These are phyloP conservation scores for Nematocida sp. DNA, from an alignment of 371 early-diverging fungal species.

Conservation along the genomic window DNA sequence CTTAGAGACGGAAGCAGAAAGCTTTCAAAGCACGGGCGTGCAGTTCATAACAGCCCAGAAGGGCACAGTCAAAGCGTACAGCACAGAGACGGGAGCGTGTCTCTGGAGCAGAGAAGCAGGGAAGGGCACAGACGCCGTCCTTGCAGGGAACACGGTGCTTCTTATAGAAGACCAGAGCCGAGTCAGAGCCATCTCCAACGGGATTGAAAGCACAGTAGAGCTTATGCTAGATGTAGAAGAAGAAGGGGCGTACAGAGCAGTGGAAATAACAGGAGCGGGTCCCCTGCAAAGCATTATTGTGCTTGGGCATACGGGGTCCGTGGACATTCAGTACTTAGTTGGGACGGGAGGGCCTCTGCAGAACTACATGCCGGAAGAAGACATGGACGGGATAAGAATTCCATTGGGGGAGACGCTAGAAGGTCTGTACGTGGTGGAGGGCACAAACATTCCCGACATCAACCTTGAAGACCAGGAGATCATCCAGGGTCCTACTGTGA, in stretches of 20 bases:
- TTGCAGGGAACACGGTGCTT: no score
- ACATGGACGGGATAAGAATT: slow-evolving; percentile 12
- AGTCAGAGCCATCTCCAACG: background rate
- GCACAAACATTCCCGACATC: background rate
- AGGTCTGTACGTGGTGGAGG: background rate
- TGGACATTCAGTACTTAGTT: slow-evolving; percentile 14
- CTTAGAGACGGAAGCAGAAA: no score
- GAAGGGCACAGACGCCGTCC: background rate
- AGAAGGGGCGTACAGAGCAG: background rate
- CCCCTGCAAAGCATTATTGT: background rate
- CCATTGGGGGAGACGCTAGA: background rate
- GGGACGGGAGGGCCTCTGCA: background rate
- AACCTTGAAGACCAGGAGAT: slow-evolving; percentile 36
- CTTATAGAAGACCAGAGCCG: background rate
- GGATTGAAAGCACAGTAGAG: background rate
- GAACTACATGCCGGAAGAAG: slow-evolving; percentile 14
- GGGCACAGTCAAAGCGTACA: no score
- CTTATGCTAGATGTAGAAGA: background rate
- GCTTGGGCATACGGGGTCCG: slow-evolving; percentile 9
- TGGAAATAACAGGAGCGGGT: background rate
- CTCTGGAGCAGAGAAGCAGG: no score
- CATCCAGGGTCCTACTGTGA: slow-evolving; percentile 28
- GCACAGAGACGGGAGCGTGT: no score
- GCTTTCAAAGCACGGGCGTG: no score
- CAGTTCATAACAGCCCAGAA: no score